Percentiles rank a stretch among this genome's conserved stretches.
Evolutionary conservation across 805 yeast genomes (phyloP).

Genomic region (Hemisphaericaspora nanyangensis): DNA sequence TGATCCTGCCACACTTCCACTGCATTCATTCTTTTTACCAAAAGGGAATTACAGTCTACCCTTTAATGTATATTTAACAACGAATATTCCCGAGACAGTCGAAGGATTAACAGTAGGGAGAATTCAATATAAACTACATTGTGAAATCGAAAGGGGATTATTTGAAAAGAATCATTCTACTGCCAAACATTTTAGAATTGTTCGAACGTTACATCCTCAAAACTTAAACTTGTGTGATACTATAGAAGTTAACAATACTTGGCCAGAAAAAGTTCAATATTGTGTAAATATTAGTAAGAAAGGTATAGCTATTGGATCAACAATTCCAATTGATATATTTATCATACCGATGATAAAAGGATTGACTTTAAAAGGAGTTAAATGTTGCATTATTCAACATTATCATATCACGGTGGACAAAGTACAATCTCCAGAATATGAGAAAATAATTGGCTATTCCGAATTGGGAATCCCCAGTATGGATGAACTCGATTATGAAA

Average conservation of each 20-base stretch:
- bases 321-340: slow-evolving; percentile 37
- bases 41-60: slow-evolving; percentile 53
- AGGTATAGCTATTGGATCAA: slow-evolving; percentile 46
- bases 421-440: slow-evolving; percentile 39
- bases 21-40: slow-evolving; percentile 41
- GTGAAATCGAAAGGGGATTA: slow-evolving; percentile 40
- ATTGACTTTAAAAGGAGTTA: slow-evolving; percentile 23
- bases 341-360: slow-evolving; percentile 49
- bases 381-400: slow-evolving; percentile 27
- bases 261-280: slow-evolving; percentile 54
- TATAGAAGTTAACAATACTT: slow-evolving; percentile 45
- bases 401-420: slow-evolving; percentile 23
- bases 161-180: slow-evolving; percentile 35
- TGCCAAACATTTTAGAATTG: slow-evolving; percentile 39
- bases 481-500: slow-evolving; percentile 26
- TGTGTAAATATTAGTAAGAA: slow-evolving; percentile 40
- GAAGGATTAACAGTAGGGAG: slow-evolving; percentile 46
- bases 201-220: slow-evolving; percentile 40
- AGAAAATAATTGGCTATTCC: slow-evolving; percentile 27
- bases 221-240: slow-evolving; percentile 38
- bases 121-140: slow-evolving; percentile 39
- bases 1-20: slow-evolving; percentile 15
- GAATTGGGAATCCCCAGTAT: slow-evolving; percentile 17
- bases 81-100: slow-evolving; percentile 46
- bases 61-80: slow-evolving; percentile 41